Percentiles rank a stretch among this genome's conserved stretches.
phyloP scores from a whole-genome alignment of 164 flowering plant species.

The Tinospora cordifolia region DNA sequence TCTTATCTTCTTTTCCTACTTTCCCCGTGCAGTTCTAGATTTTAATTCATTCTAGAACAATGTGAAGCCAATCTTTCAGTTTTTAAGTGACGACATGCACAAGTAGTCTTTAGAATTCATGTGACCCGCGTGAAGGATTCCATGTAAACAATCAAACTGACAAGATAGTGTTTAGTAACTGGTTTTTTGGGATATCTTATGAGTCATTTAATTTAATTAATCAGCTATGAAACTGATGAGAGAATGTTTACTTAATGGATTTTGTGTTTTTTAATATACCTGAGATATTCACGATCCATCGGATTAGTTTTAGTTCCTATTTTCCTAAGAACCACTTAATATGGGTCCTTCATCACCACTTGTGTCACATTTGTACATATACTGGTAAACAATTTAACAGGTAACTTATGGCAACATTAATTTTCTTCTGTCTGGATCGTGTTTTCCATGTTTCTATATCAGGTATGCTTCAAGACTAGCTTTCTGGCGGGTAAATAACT shows the following conservation, averaged over 20 bases:
- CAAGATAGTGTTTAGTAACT: neutral
- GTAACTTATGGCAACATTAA: neutral
- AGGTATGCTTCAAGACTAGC: constrained; percentile 43
- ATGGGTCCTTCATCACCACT: neutral
- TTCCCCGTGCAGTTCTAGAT: constrained; percentile 8
- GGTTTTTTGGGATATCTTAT: neutral
- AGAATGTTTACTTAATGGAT: neutral
- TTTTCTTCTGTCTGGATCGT: neutral
- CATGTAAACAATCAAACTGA: neutral
- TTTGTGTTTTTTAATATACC: neutral
- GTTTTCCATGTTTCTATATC: constrained; percentile 20
- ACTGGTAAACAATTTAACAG: neutral
- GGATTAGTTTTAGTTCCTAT: neutral
- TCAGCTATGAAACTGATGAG: neutral
- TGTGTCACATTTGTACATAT: constrained; percentile 3
- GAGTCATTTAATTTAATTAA: neutral
- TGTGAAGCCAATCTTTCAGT: neutral
- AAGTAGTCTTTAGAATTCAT: neutral
- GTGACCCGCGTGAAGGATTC: neutral
- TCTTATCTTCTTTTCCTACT: constrained; percentile 1
- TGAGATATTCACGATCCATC: neutral
- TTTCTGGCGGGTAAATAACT: constrained; percentile 94
- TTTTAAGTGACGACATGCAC: neutral
- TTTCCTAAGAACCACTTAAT: neutral
- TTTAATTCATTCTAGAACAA: neutral